phyloP scores from a whole-genome alignment of 2,329 filamentous ascomycete species.

The Cercospora canescens region DNA sequence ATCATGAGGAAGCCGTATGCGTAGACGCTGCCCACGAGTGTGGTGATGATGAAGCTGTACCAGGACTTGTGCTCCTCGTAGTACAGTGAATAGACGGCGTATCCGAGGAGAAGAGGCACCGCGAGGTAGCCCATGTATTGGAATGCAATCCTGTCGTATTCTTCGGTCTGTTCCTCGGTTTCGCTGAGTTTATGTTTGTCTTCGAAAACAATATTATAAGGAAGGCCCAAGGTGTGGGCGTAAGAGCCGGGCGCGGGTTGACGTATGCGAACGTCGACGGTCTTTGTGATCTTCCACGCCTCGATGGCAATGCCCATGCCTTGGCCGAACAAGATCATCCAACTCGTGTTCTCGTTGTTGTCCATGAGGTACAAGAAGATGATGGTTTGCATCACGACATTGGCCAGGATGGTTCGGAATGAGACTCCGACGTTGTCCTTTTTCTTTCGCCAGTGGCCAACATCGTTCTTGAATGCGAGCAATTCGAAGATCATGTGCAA shows the following conservation, averaged over 20 bases:
- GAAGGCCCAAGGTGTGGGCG: conserved; percentile 50
- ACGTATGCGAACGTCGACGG: conserved; percentile 83
- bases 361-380: conserved; percentile 97
- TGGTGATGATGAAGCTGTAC: conserved; percentile 87
- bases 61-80: conserved; percentile 97
- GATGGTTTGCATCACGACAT: conserved; percentile 94
- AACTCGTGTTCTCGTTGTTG: conserved; percentile 96
- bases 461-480: conserved; percentile 95
- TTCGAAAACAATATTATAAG: conserved; percentile 82
- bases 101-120: conserved; percentile 84
- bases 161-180: conserved; percentile 95
- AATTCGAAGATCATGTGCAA: conserved; percentile 94
- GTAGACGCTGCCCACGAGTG: conserved; percentile 92
- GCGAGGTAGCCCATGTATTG: conserved; percentile 92
- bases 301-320: conserved; percentile 78
- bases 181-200: conserved; percentile 96
- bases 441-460: conserved; percentile 98
- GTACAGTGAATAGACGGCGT: conserved; percentile 85
- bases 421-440: conserved; percentile 98
- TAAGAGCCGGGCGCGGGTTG: conserved; percentile 66
- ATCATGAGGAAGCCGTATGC: conserved; percentile 99
- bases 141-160: conserved; percentile 98
- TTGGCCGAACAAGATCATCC: conserved; percentile 97
- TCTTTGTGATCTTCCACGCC: conserved; percentile 95
- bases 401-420: conserved; percentile 91